phyloP scores from a whole-genome alignment of 306 rosid species.

The Malus sieversii region DNA sequence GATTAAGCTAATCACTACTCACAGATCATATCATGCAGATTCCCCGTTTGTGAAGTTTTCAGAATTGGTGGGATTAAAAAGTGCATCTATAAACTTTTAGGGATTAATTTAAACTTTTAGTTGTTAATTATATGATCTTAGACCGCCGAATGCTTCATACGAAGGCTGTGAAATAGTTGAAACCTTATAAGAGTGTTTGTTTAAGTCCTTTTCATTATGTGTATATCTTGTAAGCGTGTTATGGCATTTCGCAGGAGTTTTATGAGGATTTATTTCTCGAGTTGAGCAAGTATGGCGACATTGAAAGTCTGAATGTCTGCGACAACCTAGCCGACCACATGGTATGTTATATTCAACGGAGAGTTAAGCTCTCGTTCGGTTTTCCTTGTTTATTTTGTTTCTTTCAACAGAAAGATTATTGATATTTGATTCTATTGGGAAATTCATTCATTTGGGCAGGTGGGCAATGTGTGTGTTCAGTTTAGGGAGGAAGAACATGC shows the following conservation, averaged over 20 bases:
- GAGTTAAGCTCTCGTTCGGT: too few relatives aligned
- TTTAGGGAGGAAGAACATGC: too few relatives aligned
- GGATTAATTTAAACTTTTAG: background rate
- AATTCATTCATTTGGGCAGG: too few relatives aligned
- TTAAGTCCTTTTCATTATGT: background rate
- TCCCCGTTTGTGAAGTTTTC: background rate
- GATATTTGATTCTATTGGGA: too few relatives aligned
- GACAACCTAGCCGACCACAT: too few relatives aligned
- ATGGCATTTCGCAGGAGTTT: slow-evolving; percentile 34
- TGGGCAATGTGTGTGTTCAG: too few relatives aligned
- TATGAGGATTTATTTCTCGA: slow-evolving; percentile 30
- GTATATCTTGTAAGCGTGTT: background rate
- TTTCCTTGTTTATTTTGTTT: too few relatives aligned
- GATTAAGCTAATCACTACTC: too few relatives aligned
- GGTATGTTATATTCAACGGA: too few relatives aligned
- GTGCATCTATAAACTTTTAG: background rate
- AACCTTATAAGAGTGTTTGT: background rate
- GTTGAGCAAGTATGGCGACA: slow-evolving; percentile 54
- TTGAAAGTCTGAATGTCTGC: slow-evolving; percentile 25
- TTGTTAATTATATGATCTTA: background rate
- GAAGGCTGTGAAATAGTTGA: background rate
- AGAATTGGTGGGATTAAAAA: background rate
- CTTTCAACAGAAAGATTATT: too few relatives aligned
- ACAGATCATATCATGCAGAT: background rate
- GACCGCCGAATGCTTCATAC: background rate